Percentiles rank a stretch among this genome's conserved stretches.
Evolutionary conservation across 768 basidiomycete species (phyloP).

Genomic region (Jaapia argillacea): DNA sequence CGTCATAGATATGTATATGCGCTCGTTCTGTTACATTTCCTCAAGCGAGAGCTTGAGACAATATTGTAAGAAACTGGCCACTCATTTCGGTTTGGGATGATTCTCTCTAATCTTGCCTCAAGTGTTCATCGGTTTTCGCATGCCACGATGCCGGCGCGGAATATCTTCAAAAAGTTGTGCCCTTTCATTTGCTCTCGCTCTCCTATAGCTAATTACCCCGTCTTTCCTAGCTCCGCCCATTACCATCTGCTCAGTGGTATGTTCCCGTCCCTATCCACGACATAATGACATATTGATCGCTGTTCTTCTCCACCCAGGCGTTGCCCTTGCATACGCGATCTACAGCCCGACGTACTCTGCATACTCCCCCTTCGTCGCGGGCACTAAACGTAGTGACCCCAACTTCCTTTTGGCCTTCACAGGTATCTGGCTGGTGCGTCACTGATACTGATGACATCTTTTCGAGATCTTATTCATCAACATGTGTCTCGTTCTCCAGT

Average conservation of each 20-base stretch:
- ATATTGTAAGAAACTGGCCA: conserved; percentile 50
- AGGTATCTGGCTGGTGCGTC: conserved; percentile 67
- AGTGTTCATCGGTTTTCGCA: conserved; percentile 94
- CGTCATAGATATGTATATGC: conserved; percentile 49
- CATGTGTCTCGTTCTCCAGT: too few species aligned
- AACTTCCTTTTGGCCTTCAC: conserved; percentile 58
- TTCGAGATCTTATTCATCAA: neutral
- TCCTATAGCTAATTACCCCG: too few species aligned
- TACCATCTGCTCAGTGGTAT: conserved; percentile 75
- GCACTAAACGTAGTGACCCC: conserved; percentile 54
- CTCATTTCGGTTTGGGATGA: neutral
- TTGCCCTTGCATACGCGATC: conserved; percentile 69
- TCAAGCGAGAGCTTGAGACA: conserved; percentile 90
- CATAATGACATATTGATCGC: conserved; percentile 1
- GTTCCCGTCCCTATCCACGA: conserved; percentile 1
- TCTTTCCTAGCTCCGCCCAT: conserved; percentile 87
- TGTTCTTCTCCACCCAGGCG: conserved; percentile 36
- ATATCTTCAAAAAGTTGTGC: conserved; percentile 84
- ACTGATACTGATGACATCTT: conserved; percentile 1
- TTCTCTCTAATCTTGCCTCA: conserved; percentile 1
- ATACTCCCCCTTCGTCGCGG: conserved; percentile 47
- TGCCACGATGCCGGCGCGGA: conserved; percentile 81
- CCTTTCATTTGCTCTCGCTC: neutral
- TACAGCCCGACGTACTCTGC: conserved; percentile 77
- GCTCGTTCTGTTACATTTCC: conserved; percentile 78